Base-by-base conservation (phyloP, 768 basidiomycete genomes). In the Tylopilus sp. region DNA sequence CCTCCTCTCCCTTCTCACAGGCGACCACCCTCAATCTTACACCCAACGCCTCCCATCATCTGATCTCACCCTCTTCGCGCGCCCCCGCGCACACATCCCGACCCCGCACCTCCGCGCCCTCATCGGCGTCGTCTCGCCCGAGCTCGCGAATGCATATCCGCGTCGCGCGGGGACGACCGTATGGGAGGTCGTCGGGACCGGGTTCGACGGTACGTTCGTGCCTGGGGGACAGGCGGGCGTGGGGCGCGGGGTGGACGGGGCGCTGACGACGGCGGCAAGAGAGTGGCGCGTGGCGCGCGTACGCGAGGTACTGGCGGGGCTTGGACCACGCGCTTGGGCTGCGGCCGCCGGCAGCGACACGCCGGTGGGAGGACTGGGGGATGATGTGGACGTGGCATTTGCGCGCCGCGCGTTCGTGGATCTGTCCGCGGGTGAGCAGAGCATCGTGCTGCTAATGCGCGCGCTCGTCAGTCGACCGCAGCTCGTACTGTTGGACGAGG, bases 11-110 rank as follows among this genome's bases (percentile, higher is more conserved):
- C 69, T 98, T 26, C 72, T 99, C 35, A 92, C 92, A 0, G 95
- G 95, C 22, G 93, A 95, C 64, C 95, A 98, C 67, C 95, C 95
- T 0, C 91, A 93, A 55, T 98, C 95, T 1, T 98, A 88, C 72
- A 85, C 85, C 5, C 89, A 91, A 62, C 66, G 67, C 23, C 51
- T 52, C 26, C 50, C 59, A 67, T 55, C 77, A 51, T 71, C n/a
- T n/a, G n/a, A 72, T 22, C 75, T 91, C 17, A 62, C 64, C 11
- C 76, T 91, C 53, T 85, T 91, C 57, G 75, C 76, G 40, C 73
- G 74, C 25, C 84, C 83, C 3, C 85, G 93, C 6, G 68, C 77
- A 11, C 71, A 71, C 3, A 81, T 83, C 42, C 78, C 95, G 0
- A 95, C 91, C 0, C 76, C 85, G 0, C 69, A 75, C 42, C 76